Evolutionary conservation across 139 green algal species (phyloP).

Genomic region (Raphidocelis subcapitata): DNA sequence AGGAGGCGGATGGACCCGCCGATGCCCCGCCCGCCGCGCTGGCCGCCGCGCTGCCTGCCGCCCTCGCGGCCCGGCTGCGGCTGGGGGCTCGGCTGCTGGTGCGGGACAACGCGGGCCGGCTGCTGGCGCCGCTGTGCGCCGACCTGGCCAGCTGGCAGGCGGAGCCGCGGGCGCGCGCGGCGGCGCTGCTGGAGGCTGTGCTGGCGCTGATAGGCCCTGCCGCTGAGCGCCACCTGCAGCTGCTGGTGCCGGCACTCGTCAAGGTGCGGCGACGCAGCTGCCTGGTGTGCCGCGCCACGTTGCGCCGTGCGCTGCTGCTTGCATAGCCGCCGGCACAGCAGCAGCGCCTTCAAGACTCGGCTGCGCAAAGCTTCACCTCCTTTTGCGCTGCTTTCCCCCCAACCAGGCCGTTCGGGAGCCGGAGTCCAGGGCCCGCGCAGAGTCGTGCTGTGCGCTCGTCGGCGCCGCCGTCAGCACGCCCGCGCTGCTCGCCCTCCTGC

Average conservation of each 20-base stretch:
- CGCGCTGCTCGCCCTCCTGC: too few species aligned
- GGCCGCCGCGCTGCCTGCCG: slow-evolving; percentile 29
- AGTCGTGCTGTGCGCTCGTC: too few species aligned
- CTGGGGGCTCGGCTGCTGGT: slow-evolving; percentile 48
- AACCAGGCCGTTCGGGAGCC: too few species aligned
- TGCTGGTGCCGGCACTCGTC: slow-evolving; percentile 33
- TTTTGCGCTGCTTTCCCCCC: too few species aligned
- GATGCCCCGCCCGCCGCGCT: neutral
- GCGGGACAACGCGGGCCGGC: slow-evolving; percentile 40
- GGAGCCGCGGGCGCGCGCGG: slow-evolving; percentile 23
- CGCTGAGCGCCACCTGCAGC: slow-evolving; percentile 38
- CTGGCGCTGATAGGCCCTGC: slow-evolving; percentile 39
- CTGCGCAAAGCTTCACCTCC: too few species aligned
- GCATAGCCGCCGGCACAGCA: too few species aligned
- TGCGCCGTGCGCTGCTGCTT: too few species aligned
- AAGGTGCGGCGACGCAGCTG: slow-evolving; percentile 32
- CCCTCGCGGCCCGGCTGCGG: slow-evolving; percentile 28
- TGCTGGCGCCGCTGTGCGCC: slow-evolving; percentile 30
- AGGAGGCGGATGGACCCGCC: slow-evolving; percentile 35
- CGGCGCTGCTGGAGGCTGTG: slow-evolving; percentile 38
- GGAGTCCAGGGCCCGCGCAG: too few species aligned
- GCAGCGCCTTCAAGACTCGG: too few species aligned
- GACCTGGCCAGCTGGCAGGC: slow-evolving; percentile 49
- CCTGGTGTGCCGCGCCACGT: too few species aligned
- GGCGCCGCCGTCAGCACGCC: too few species aligned